Evolutionary conservation across 2,329 filamentous ascomycete genomes (phyloP).

Genomic region (Alternaria postmessia): DNA sequence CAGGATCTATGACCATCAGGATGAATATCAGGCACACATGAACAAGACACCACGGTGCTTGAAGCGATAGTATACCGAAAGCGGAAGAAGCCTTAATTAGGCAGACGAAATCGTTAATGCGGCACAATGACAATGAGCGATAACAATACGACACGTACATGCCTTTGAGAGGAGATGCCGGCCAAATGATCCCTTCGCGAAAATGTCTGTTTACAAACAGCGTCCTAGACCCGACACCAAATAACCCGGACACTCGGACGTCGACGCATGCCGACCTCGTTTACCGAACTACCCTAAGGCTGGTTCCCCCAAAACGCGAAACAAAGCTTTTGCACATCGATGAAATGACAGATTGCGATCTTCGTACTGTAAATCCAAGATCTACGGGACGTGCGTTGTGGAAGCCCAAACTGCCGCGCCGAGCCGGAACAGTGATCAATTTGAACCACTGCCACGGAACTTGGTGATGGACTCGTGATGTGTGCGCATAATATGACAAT

Average conservation of each 20-base stretch:
- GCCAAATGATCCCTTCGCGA: neutral
- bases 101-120: neutral
- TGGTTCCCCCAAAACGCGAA: neutral
- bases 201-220: neutral
- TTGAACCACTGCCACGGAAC: neutral
- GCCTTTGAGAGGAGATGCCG: neutral
- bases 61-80: neutral
- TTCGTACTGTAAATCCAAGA: neutral
- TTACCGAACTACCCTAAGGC: neutral
- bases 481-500: neutral
- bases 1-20: neutral
- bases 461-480: neutral
- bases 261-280: neutral
- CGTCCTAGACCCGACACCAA: neutral
- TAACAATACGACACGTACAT: no score
- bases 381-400: slow-evolving; percentile 1
- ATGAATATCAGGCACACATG: neutral
- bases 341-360: neutral
- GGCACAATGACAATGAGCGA: neutral
- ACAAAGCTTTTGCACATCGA: neutral
- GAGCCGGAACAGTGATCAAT: slow-evolving; percentile 2
- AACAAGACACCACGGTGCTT: neutral
- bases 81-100: neutral
- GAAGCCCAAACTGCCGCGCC: slow-evolving; percentile 5
- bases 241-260: neutral